Conservation (phyloP, 1,284 basidiomycete genomes). For the Anthracocystis walkeri region DNA sequence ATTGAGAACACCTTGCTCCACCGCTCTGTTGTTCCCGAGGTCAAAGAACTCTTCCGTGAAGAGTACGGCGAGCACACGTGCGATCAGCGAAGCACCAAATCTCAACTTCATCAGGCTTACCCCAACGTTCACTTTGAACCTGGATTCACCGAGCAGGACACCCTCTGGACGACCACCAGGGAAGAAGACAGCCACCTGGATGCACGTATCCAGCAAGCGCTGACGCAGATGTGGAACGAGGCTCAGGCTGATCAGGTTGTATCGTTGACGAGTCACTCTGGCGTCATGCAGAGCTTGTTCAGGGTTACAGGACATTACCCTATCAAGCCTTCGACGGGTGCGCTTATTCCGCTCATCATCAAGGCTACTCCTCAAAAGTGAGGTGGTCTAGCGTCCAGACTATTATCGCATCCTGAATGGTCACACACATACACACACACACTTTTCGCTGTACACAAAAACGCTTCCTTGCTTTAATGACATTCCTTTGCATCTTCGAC, state of each 20-base stretch:
- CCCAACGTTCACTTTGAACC: conserved; percentile 42
- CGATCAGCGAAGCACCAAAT: conserved; percentile 39
- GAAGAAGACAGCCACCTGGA: conserved; percentile 32
- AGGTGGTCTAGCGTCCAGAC: background rate
- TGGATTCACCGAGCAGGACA: conserved; percentile 26
- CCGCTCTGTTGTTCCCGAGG: conserved; percentile 1
- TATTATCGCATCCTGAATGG: background rate
- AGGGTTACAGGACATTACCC: conserved; percentile 34
- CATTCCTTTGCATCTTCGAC: background rate
- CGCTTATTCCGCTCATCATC: conserved; percentile 51
- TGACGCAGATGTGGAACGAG: conserved; percentile 41
- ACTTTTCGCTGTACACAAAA: background rate
- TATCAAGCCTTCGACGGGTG: conserved; percentile 44
- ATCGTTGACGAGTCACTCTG: conserved; percentile 47
- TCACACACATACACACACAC: background rate
- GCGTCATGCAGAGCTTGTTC: conserved; percentile 55
- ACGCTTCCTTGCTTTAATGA: background rate
- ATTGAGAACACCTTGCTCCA: background rate
- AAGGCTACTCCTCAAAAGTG: conserved; percentile 49
- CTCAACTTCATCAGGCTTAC: conserved; percentile 24
- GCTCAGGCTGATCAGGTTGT: conserved; percentile 35
- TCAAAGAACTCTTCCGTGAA: conserved; percentile 47
- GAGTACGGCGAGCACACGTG: conserved; percentile 56
- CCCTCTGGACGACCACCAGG: conserved; percentile 36
- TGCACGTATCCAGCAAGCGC: conserved; percentile 26